Evolutionary conservation across 2,329 filamentous ascomycete species (phyloP), one percentile per base, ranked within the genome.

Genomic region (Diaporthe batatas): DNA sequence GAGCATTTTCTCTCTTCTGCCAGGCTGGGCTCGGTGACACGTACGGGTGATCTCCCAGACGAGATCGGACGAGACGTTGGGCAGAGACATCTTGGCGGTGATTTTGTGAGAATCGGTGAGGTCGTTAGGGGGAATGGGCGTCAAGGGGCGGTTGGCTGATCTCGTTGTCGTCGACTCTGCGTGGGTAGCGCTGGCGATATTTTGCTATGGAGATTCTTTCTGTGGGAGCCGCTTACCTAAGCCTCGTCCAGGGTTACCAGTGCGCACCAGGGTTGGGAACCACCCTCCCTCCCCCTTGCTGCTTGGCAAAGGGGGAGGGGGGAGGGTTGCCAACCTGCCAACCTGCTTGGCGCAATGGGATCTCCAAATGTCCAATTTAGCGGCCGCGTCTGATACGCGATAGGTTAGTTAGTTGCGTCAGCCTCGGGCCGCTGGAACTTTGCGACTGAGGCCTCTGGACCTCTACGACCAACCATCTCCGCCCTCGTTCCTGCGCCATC

Each of bases 21-120:
- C 44, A 62, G 34, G 21, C 16, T 34, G 29, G 32, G 32, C 23
- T 42, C 51, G 25, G 53, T 75, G 74, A 75, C 25, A 95, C 95
- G 86, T 92, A 98, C 95, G 94, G 90, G 92, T 92, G 85, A 97
- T 88, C 91, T 96, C 93, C 96, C 96, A 98, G 89, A 98, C 88
- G 81, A 98, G 90, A 87, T 98, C 95, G 83, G 92, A 86, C 84
- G 95, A 97, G 83, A 97, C 89, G 89, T 95, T 94, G 81, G 91
- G 85, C 79, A 90, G 88, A 81, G 83, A 82, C 87, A 90, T 90
- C 85, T 84, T 90, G 88, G 81, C 81, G 78, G 80, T 75, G 58
- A 57, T 76, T 58, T 69, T 62, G 51, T 54, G 36, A 58, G 29
- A 67, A 68, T 59, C 68, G 42, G 36, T 58, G 21, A n/a, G 54